Conservation (phyloP, 2,329 filamentous ascomycete species). For the Acrocalymma vagum region DNA sequence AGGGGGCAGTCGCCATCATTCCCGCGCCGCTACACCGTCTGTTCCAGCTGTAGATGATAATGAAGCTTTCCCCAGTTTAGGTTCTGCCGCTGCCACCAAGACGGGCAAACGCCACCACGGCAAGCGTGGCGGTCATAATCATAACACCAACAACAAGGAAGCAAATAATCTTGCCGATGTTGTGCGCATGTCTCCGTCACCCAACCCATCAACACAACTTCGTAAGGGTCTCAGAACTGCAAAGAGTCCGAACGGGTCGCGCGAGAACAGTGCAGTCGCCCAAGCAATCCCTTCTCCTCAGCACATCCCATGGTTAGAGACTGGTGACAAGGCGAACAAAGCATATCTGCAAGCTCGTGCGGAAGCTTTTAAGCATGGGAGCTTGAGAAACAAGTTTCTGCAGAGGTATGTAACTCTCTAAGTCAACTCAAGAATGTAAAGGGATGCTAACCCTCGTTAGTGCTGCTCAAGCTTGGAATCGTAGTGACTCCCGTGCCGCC, state of each 20-base stretch:
- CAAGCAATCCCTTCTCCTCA: constrained; percentile 87
- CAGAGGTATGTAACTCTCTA: constrained; percentile 72
- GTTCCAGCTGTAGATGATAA: constrained; percentile 89
- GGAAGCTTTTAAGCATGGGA: constrained; percentile 97
- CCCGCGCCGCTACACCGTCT: constrained; percentile 68
- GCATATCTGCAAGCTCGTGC: constrained; percentile 93
- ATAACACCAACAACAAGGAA: constrained; percentile 57
- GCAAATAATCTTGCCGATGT: constrained; percentile 90
- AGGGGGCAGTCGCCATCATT: constrained; percentile 82
- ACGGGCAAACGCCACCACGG: constrained; percentile 91
- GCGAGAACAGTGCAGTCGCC: constrained; percentile 82
- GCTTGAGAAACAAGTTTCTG: constrained; percentile 94
- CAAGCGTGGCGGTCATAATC: constrained; percentile 83
- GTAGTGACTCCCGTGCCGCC: constrained; percentile 93
- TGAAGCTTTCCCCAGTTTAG: constrained; percentile 91
- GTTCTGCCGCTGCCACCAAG: constrained; percentile 75
- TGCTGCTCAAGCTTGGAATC: constrained; percentile 97
- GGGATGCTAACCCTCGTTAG: constrained; percentile 55
- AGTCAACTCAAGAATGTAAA: background rate
- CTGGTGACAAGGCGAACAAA: constrained; percentile 88
- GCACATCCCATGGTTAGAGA: constrained; percentile 96
- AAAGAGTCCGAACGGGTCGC: constrained; percentile 70
- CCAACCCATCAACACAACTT: constrained; percentile 66
- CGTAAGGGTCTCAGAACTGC: constrained; percentile 70
- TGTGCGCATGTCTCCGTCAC: constrained; percentile 92